Base-by-base conservation (phyloP, 208 protist genomes). In the Wallacemonas sp. region DNA sequence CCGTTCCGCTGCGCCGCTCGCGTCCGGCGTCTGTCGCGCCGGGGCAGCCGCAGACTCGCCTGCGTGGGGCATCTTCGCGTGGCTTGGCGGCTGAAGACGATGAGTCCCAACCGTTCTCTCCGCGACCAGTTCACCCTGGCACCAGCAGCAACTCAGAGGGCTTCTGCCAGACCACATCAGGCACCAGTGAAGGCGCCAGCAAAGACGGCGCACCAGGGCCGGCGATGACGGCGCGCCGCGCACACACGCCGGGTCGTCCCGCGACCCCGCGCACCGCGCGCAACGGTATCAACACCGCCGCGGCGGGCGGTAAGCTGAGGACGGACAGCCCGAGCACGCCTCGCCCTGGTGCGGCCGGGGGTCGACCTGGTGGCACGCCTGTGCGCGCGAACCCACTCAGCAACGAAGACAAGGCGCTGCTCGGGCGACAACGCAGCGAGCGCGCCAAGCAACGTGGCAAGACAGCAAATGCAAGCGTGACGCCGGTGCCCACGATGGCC, bases 321-420 rank as follows among this genome's bases (percentile, higher is more conserved):
- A 24, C 37, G 3, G 34, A 44, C 2, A 37, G 37, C 15, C 36
- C 38, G 9, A 36, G 3, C 4, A 62, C 55, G 12, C 55, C 55
- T 4, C 34, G 55, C 34, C 5, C 55, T 8, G 55, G 55, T 22
- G 39, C 24, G 4, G 4, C 6, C 9, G 36, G 37, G 10, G 22
- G 10, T 30, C 55, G 39, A 13, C 13, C 39, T 9, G 27, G 24
- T 13, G 32, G 50, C 17, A 57, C 50, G 5, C 50, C 50, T n/a
- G 50, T 57, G 29, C 50, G 50, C 10, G 17, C 50, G n/a, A 57
- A 57, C 50, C 50, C 50, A 57, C 62, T 41, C 55, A 71, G 59
- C 57, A 69, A 57, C 22, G 73, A 77, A 44, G 75, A 78, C 67
- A 68, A 67, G 21, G 48, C 66, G 26, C 77, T 73, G 29, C 46